These are phyloP conservation scores for Tephrocybe sp. DNA, from an alignment of 768 basidiomycete genomes.

Conservation along the genomic window DNA sequence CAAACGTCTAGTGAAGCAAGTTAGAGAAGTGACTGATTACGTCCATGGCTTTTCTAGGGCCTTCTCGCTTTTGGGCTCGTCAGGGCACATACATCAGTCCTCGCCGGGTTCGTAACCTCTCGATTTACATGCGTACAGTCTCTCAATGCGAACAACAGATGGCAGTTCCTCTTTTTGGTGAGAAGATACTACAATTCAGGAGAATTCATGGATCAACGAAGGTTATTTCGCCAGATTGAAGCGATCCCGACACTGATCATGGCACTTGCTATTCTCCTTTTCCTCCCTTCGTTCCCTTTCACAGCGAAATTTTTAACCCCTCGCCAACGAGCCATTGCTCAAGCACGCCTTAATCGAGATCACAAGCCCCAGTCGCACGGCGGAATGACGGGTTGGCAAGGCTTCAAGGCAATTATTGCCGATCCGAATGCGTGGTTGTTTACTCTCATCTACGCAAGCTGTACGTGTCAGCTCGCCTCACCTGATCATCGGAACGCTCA, in stretches of 20 bases:
- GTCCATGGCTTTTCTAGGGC: slow-evolving; percentile 31
- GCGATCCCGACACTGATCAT: slow-evolving; percentile 55
- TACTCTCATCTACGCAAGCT: slow-evolving; percentile 50
- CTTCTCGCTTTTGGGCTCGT: slow-evolving; percentile 57
- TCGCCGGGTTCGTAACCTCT: slow-evolving; percentile 31
- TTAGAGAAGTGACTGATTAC: too few species aligned
- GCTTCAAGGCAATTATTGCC: slow-evolving; percentile 48
- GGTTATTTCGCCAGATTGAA: slow-evolving; percentile 38
- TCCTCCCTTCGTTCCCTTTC: slow-evolving; percentile 57
- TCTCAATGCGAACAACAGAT: slow-evolving; percentile 27
- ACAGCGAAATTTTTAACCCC: slow-evolving; percentile 49
- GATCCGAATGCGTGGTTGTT: slow-evolving; percentile 54
- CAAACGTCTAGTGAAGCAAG: neutral
- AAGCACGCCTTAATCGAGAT: slow-evolving; percentile 53
- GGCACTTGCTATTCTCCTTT: slow-evolving; percentile 45
- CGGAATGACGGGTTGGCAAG: slow-evolving; percentile 55
- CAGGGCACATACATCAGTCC: slow-evolving; percentile 44
- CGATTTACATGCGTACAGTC: slow-evolving; percentile 6
- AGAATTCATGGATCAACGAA: neutral
- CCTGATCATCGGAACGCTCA: neutral
- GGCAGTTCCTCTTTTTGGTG: slow-evolving; percentile 60
- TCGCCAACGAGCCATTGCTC: slow-evolving; percentile 53
- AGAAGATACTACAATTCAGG: neutral
- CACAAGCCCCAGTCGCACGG: slow-evolving; percentile 58
- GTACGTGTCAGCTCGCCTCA: slow-evolving; percentile 26